A percentile compares a stretch with the other conserved stretches of the same genome.
Evolutionary conservation across 805 yeast genomes (phyloP).

Genomic region (Yamadazyma paraphyllophila): DNA sequence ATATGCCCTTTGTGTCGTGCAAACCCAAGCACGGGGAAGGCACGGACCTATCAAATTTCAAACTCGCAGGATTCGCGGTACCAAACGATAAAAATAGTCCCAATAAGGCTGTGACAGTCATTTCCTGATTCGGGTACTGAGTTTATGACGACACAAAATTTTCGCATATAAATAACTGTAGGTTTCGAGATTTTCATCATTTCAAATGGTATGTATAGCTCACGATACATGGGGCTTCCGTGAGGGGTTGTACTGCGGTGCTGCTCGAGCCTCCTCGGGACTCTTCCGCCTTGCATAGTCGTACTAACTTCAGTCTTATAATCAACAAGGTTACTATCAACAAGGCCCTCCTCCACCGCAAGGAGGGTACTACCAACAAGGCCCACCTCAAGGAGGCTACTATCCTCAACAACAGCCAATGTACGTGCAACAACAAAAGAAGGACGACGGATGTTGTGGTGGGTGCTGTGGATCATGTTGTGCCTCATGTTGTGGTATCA

Average conservation of each 20-base stretch:
- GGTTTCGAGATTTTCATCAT: background rate
- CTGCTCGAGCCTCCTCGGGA: too few relatives aligned
- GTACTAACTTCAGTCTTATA: constrained; percentile 11
- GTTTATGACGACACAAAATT: background rate
- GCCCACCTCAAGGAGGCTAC: constrained; percentile 29
- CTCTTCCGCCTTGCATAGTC: background rate
- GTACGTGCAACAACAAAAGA: constrained; percentile 41
- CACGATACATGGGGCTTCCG: too few relatives aligned
- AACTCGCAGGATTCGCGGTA: too few relatives aligned
- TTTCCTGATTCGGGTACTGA: background rate
- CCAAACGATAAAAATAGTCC: too few relatives aligned
- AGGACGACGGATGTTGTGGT: constrained; percentile 21
- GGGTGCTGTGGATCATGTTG: constrained; percentile 33
- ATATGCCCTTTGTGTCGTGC: too few relatives aligned
- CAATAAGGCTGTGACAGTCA: background rate
- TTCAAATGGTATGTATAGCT: constrained; percentile 2
- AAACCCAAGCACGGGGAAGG: too few relatives aligned
- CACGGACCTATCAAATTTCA: too few relatives aligned
- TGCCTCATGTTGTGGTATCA: constrained; percentile 36
- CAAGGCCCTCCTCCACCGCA: constrained; percentile 23
- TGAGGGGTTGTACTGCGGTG: too few relatives aligned
- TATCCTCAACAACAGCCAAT: constrained; percentile 43
- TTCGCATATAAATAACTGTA: background rate
- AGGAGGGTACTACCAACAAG: constrained; percentile 16
- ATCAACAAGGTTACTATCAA: constrained; percentile 18